Evolutionary conservation across 331 rosid species (phyloP).

Genomic region (Pyracantha coccinea): DNA sequence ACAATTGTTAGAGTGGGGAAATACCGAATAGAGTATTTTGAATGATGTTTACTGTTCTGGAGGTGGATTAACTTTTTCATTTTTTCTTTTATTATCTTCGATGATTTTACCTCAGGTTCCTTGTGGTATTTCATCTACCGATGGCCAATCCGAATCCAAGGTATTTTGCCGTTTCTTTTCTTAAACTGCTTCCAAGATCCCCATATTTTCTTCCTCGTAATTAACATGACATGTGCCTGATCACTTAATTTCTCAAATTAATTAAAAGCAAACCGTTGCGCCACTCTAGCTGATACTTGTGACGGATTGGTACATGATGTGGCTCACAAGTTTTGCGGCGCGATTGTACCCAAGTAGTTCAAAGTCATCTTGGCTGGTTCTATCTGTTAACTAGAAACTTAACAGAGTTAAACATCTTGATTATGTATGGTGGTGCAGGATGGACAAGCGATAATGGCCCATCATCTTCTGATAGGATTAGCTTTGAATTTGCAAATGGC

Average conservation of each 20-base stretch:
- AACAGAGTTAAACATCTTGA: background rate
- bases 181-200: background rate
- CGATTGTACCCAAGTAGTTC: background rate
- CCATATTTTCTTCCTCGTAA: background rate
- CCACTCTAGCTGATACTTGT: background rate
- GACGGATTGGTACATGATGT: background rate
- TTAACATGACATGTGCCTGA: background rate
- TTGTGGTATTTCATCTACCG: slow-evolving; percentile 47
- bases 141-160: slow-evolving; percentile 37
- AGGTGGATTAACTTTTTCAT: background rate
- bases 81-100: background rate
- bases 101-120: slow-evolving; percentile 59
- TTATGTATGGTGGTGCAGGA: slow-evolving; percentile 36
- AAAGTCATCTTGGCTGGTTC: slow-evolving; percentile 3
- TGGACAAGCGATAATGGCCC: slow-evolving; percentile 40
- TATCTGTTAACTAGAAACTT: background rate
- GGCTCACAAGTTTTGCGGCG: background rate
- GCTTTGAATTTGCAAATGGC: slow-evolving; percentile 80
- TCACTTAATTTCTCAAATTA: too few species aligned
- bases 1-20: background rate
- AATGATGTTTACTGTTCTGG: background rate
- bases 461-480: slow-evolving; percentile 74
- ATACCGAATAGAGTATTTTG: background rate
- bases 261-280: background rate
- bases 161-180: slow-evolving; percentile 28